phyloP scores from a whole-genome alignment of 176 grass and related monocot species.

The Elymus sibiricus region DNA sequence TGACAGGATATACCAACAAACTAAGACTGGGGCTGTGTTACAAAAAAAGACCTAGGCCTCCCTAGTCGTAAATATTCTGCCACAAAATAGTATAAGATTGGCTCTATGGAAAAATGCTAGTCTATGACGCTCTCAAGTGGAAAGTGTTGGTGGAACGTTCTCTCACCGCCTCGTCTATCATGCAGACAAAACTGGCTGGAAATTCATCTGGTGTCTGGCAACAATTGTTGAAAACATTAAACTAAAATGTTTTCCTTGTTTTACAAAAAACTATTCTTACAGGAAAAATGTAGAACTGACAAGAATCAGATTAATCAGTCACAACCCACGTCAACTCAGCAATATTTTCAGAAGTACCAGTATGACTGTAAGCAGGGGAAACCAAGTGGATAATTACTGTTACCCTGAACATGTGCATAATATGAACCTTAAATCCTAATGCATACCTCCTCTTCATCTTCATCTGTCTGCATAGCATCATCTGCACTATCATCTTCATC shows the following conservation, averaged over 20 bases:
- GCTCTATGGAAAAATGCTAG: not conserved
- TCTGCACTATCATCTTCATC: slow-evolving; percentile 48
- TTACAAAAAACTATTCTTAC: not conserved
- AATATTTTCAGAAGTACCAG: not conserved
- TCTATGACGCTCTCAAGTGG: not conserved
- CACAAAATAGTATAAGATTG: not conserved
- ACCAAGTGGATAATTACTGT: not conserved
- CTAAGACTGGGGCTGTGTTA: not conserved
- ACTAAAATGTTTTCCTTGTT: not conserved
- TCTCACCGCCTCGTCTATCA: not conserved
- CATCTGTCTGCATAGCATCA: slow-evolving; percentile 60
- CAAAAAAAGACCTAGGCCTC: not conserved
- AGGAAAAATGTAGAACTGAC: not conserved
- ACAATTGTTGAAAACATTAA: not conserved
- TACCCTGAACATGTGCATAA: not conserved
- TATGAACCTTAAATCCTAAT: not conserved
- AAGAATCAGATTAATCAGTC: not conserved
- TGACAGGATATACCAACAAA: not conserved
- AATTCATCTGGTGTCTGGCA: not conserved
- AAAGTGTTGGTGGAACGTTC: not conserved
- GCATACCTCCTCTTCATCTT: slow-evolving; percentile 57
- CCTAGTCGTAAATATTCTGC: not conserved
- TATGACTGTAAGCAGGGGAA: not conserved
- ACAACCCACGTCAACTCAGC: not conserved
- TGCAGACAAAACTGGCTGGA: not conserved